These are phyloP conservation scores for Przewalskia tangutica DNA, from an alignment of 257 asterid species.

Conservation along the genomic window DNA sequence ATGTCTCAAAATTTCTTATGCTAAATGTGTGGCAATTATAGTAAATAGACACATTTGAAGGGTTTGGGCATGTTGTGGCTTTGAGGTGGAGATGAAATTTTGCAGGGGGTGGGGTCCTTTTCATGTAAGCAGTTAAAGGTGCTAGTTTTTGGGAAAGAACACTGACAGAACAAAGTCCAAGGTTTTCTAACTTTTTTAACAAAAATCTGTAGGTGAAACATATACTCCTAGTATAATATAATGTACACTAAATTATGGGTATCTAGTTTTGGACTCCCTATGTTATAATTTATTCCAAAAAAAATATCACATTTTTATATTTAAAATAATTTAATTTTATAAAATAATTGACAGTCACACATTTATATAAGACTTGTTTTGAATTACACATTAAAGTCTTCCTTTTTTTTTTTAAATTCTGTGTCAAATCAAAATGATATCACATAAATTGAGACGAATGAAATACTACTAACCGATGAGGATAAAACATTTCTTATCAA, in stretches of 20 bases:
- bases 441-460: too few species aligned
- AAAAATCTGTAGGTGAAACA: neutral
- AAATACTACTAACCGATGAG: neutral
- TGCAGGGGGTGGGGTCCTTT: neutral
- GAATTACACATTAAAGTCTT: neutral
- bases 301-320: too few species aligned
- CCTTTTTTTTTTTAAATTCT: neutral
- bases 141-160: neutral
- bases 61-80: constrained; percentile 23
- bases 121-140: constrained; percentile 4
- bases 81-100: neutral
- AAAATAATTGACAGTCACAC: too few species aligned
- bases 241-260: neutral
- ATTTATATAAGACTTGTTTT: too few species aligned
- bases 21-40: constrained; percentile 6
- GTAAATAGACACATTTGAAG: neutral
- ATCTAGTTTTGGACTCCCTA: neutral
- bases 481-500: too few species aligned
- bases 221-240: neutral
- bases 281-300: too few species aligned
- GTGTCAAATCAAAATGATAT: too few species aligned
- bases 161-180: constrained; percentile 5
- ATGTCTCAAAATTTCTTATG: neutral
- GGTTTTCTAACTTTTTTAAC: neutral
- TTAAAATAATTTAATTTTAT: too few species aligned